Evolutionary conservation across 305 asterid genomes (phyloP), one percentile per base, ranked within the genome.

Genomic region (Euphrasia arctica): DNA sequence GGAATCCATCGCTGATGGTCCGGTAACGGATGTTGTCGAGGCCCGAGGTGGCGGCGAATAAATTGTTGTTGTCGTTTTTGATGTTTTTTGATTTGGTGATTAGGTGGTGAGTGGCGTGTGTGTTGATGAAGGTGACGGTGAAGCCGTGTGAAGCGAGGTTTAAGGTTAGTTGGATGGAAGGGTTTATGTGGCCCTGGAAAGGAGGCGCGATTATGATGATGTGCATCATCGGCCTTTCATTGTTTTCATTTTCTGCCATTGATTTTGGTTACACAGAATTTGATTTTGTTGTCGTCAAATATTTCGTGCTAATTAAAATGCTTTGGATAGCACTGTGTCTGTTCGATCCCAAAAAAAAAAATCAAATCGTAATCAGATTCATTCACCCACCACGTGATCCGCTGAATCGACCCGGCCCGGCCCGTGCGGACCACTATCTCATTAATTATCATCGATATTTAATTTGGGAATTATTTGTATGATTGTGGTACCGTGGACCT

Each of bases 151-250:
- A 62, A 9, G 86, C 86, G 22, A 83, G 86, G 3, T 78, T 78
- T 28, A 78, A 36, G 22, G 86, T 71, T 15, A 83, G 63, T 36
- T 80, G 80, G 50, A 76, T 68, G 0, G 74, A 70, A 8, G 85
- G 89, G 58, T 74, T 77, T 0, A 83, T 67, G 62, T 83, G 89
- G 39, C 89, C 86, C 68, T 83, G 89, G 14, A 74, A 55, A 0
- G 89, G 89, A 62, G 63, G 71, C 59, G 77, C 61, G 39, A 80
- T 64, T 49, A 83, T 54, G 58, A 83, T 74, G 34, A 76, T 75
- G 51, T 80, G 89, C 47, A 57, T 80, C 12, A 13, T 18, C 22
- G 60, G 57, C 60, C 75, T 29, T 11, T 54, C 15, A 6, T 32
- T 1, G 12, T 22, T n/a, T 15, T 48, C 8, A 5, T 18, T 67